Conservation (phyloP, 495 filamentous ascomycete species). For the Letharia lupina region DNA sequence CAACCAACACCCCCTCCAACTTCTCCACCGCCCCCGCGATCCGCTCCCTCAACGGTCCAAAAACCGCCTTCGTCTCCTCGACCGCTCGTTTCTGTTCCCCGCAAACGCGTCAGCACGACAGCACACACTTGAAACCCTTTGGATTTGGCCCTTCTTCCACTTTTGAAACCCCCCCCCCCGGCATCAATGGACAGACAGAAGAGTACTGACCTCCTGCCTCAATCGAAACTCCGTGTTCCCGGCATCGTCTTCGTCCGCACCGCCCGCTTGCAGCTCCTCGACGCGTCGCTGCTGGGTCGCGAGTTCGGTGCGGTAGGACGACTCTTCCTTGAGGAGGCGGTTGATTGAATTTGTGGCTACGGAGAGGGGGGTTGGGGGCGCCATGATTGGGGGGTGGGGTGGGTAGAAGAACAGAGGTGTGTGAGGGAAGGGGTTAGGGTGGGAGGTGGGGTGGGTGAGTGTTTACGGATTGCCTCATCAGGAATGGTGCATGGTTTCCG, state of each 20-base stretch:
- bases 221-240: constrained; percentile 63
- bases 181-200: too few species aligned
- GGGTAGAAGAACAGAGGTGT: neutral
- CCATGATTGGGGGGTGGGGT: constrained; percentile 41
- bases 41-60: constrained; percentile 57
- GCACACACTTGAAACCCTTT: neutral
- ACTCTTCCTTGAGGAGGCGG: constrained; percentile 85
- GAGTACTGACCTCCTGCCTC: constrained; percentile 69
- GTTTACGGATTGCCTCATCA: constrained; percentile 5
- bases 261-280: constrained; percentile 45
- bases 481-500: neutral
- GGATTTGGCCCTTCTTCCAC: neutral
- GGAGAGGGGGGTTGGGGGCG: constrained; percentile 60
- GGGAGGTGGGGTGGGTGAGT: neutral
- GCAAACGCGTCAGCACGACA: neutral
- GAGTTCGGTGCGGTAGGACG: constrained; percentile 79
- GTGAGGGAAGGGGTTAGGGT: neutral
- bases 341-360: constrained; percentile 65
- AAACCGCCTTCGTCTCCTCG: constrained; percentile 74
- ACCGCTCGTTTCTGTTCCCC: constrained; percentile 55
- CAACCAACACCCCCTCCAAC: constrained; percentile 57
- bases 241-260: constrained; percentile 37
- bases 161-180: neutral
- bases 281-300: constrained; percentile 62
- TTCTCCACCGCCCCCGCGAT: constrained; percentile 58